These are phyloP conservation scores for Telopea speciosissima DNA, from an alignment of 177 flowering plant species.

Conservation along the genomic window DNA sequence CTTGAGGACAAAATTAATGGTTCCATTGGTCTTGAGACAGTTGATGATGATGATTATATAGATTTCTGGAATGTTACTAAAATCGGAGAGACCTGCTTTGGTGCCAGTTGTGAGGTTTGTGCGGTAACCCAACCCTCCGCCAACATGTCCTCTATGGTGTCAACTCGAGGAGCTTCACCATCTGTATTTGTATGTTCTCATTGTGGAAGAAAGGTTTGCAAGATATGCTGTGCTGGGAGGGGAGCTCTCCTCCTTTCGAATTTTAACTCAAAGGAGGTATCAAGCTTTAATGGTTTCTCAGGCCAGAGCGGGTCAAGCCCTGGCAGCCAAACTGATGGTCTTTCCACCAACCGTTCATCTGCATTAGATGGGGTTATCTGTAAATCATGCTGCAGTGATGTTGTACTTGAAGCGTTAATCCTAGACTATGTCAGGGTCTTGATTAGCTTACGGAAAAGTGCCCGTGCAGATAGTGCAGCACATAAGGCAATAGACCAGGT, in stretches of 20 bases:
- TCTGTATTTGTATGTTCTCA: conserved; percentile 44
- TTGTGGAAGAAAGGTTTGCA: conserved; percentile 74
- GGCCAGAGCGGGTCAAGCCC: conserved; percentile 54
- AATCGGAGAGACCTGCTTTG: conserved; percentile 67
- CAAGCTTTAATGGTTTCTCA: conserved; percentile 32
- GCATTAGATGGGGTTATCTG: conserved; percentile 65
- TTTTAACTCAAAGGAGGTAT: conserved; percentile 38
- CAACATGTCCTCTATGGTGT: conserved; percentile 22
- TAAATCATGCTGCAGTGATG: conserved; percentile 62
- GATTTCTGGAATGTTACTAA: conserved; percentile 87
- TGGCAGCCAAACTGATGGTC: conserved; percentile 44
- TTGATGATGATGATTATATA: conserved; percentile 37
- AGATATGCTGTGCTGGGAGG: conserved; percentile 84
- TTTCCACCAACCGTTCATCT: conserved; percentile 37
- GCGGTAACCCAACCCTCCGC: conserved; percentile 35
- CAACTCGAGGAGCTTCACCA: conserved; percentile 30
- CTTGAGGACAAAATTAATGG: conserved; percentile 75
- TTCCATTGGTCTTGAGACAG: conserved; percentile 63
- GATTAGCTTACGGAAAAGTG: conserved; percentile 56
- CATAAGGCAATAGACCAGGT: conserved; percentile 53
- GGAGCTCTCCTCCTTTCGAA: conserved; percentile 65
- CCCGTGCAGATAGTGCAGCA: conserved; percentile 65
- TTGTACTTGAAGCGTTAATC: conserved; percentile 72
- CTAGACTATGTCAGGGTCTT: conserved; percentile 79
- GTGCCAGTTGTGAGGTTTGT: conserved; percentile 69